Conservation (phyloP, 2,329 filamentous ascomycete genomes). For the Aureobasidium sp. region DNA sequence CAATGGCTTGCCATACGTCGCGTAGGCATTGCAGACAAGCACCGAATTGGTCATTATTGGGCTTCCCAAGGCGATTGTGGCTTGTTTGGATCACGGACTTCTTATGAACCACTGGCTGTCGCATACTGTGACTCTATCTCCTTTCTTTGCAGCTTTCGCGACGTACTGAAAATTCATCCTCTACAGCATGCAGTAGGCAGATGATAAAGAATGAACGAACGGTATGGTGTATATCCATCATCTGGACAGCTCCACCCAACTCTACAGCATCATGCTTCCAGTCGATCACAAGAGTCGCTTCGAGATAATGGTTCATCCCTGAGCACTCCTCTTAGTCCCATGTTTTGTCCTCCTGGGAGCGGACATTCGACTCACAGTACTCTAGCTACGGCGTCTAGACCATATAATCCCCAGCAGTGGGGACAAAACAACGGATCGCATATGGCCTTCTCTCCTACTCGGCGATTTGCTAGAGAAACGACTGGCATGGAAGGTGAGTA, state of each 20-base stretch:
- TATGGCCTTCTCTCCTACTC: constrained; percentile 24
- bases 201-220: constrained; percentile 10
- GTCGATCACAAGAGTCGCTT: constrained; percentile 18
- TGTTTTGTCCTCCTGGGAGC: constrained; percentile 19
- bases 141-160: not conserved
- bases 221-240: constrained; percentile 3
- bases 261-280: constrained; percentile 24
- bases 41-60: not conserved
- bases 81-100: not conserved
- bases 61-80: not conserved
- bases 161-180: not conserved
- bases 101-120: constrained; percentile 1
- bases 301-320: constrained; percentile 15
- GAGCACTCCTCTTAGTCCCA: constrained; percentile 21
- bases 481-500: constrained; percentile 42
- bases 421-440: constrained; percentile 30
- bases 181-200: not conserved
- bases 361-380: constrained; percentile 20
- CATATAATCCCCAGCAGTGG: constrained; percentile 45
- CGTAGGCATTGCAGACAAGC: not conserved
- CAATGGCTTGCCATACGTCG: constrained; percentile 2
- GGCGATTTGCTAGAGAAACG: constrained; percentile 28
- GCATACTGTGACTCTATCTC: not conserved
- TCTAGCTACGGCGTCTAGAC: constrained; percentile 18
- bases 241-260: not conserved